A percentile compares a stretch with the other conserved stretches of the same genome.
These are phyloP conservation scores for Cryomyces minteri DNA, from an alignment of 495 filamentous ascomycete species.

Conservation along the genomic window DNA sequence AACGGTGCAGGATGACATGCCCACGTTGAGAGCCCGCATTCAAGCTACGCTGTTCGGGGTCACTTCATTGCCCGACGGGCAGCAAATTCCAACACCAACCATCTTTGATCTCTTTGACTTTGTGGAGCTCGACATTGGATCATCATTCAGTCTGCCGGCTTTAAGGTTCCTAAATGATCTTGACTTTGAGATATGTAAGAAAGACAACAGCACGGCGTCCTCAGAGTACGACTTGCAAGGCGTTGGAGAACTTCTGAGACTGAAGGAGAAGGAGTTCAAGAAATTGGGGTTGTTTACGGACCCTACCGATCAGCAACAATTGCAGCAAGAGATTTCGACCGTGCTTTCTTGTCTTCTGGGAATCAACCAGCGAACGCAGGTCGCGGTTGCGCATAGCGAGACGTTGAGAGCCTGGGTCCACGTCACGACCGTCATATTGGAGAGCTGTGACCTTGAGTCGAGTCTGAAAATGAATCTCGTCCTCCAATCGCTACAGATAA, in stretches of 20 bases:
- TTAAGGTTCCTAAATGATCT: conserved; percentile 39
- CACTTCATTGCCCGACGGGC: conserved; percentile 41
- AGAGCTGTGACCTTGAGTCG: conserved; percentile 53
- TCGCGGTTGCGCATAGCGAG: conserved; percentile 37
- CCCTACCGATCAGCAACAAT: conserved; percentile 34
- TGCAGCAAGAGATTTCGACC: conserved; percentile 36
- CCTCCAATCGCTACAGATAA: conserved; percentile 64
- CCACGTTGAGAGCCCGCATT: conserved; percentile 58
- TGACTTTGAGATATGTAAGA: conserved; percentile 39
- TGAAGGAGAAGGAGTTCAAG: conserved; percentile 33
- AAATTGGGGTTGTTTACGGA: conserved; percentile 29
- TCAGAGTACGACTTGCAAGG: conserved; percentile 37
- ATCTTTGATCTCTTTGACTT: conserved; percentile 94
- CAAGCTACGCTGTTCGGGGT: conserved; percentile 63
- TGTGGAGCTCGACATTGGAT: conserved; percentile 45
- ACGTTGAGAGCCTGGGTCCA: conserved; percentile 67
- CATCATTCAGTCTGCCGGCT: conserved; percentile 27
- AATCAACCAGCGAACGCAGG: conserved; percentile 43
- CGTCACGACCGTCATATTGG: conserved; percentile 58
- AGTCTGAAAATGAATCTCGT: conserved; percentile 53
- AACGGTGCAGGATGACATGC: conserved; percentile 47
- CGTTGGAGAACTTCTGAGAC: conserved; percentile 42
- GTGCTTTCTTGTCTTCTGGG: conserved; percentile 36
- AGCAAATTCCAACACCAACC: conserved; percentile 42
- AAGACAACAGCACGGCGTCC: conserved; percentile 14